A percentile compares a stretch with the other conserved stretches of the same genome.
Conservation (phyloP, 2,329 filamentous ascomycete species). For the Huntiella abstrusa region DNA sequence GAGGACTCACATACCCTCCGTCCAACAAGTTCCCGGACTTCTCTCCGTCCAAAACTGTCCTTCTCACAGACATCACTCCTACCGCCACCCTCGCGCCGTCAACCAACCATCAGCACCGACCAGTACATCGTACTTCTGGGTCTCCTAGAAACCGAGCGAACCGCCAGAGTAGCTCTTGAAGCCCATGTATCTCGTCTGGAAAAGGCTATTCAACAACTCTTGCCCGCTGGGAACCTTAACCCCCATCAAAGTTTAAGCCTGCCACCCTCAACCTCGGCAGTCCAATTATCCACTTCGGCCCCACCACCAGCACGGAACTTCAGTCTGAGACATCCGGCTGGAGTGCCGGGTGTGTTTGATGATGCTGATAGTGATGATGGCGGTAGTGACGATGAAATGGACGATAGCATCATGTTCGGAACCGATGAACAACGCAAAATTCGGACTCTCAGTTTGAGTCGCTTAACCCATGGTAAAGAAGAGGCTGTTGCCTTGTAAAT, state of each 20-base stretch:
- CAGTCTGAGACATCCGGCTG: slow-evolving; percentile 7
- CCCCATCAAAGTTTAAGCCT: slow-evolving; percentile 15
- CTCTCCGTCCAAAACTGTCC: neutral
- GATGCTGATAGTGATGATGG: slow-evolving; percentile 1
- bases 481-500: neutral
- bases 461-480: slow-evolving; percentile 31
- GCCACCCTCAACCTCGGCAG: slow-evolving; percentile 13
- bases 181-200: slow-evolving; percentile 32
- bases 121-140: slow-evolving; percentile 31
- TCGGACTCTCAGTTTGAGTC: slow-evolving; percentile 19
- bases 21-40: neutral
- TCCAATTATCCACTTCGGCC: slow-evolving; percentile 23
- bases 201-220: slow-evolving; percentile 12
- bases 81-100: slow-evolving; percentile 2
- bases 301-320: slow-evolving; percentile 21
- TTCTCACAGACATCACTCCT: neutral
- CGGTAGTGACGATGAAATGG: slow-evolving; percentile 17
- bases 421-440: no score
- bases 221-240: slow-evolving; percentile 18
- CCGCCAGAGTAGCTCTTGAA: slow-evolving; percentile 35
- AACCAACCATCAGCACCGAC: slow-evolving; percentile 21
- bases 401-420: slow-evolving; percentile 8
- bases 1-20: neutral
- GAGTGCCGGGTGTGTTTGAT: neutral
- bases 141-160: slow-evolving; percentile 37